Conservation (phyloP, 2,329 filamentous ascomycete genomes). For the Penicillium sp. region DNA sequence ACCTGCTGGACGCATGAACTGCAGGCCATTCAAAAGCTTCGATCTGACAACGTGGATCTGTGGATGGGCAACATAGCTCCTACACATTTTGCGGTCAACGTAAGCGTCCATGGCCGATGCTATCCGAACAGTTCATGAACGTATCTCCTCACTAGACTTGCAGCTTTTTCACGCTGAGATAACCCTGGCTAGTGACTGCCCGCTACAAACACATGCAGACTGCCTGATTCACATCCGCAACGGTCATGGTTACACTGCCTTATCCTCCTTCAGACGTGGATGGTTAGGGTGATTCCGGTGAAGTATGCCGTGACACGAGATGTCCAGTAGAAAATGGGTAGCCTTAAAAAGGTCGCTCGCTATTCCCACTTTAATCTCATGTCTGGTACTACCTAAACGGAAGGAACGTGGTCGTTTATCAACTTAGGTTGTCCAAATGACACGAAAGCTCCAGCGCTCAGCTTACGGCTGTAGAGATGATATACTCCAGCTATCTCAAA, state of each 20-base stretch:
- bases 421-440: neutral
- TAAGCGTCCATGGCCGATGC: neutral
- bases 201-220: neutral
- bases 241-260: neutral
- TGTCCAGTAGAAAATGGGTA: neutral
- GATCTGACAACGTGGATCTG: neutral
- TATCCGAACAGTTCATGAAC: neutral
- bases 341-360: neutral
- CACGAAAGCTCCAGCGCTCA: neutral
- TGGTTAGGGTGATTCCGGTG: neutral
- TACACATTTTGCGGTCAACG: neutral
- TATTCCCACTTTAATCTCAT: neutral
- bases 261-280: neutral
- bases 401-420: neutral
- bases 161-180: neutral
- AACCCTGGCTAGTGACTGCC: neutral
- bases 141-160: neutral
- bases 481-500: neutral
- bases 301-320: neutral
- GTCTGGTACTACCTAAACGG: neutral
- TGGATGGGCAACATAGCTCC: neutral
- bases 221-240: neutral
- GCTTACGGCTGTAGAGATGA: neutral
- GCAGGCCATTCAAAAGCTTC: neutral
- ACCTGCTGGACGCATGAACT: slow-evolving; percentile 15